Base-by-base conservation (phyloP, 495 filamentous ascomycete genomes). In the Neurospora cerealis region DNA sequence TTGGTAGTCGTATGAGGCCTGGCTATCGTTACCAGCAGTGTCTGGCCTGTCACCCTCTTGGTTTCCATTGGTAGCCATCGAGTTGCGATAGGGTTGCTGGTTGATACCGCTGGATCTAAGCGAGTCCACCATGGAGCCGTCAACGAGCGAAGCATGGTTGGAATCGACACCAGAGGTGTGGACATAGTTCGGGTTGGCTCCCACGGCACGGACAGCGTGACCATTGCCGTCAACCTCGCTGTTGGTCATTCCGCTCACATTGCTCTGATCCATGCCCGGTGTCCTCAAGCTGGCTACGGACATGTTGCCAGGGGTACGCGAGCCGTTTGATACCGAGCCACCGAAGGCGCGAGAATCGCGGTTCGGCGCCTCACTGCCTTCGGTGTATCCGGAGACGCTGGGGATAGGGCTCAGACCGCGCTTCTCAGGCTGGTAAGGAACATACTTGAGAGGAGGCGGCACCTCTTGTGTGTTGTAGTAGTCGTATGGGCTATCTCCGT, bases 381-480 rank as follows among this genome's bases (percentile, higher is more conserved):
- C 85, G 9, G 87, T 88, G 75, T 91, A 92, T 71, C 94, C 94
- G 0, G 93, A 93, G 37, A 96, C 91, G 73, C 94, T 97, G 75
- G 95, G 94, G 71, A 96, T 93, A 0, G 94, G 94, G 80, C 94
- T 97, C 28, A 95, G 81, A 17, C 88, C 88, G 38, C 91, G 91
- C 39, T 86, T 84, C 73, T 89, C 84, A 34, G 85, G 86, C 36
- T 85, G 85, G 71, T 90, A 89, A 4, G 86, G 85, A 28, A 87
- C 83, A 73, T 90, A 89, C 69, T 87, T 86, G 21, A 88, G 80
- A 13, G 86, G 87, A 5, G 86, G 84, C 2, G 86, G 85, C 5
- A 89, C 87, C 66, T 88, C 84, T 74, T 89, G 87, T 2, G 83
- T 84, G 75, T 79, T 85, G 74, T 87, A 86, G 74, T 86, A 87